Percentiles rank a stretch among this genome's conserved stretches.
Conservation (phyloP, 768 basidiomycete genomes). For the Cubamyces lactineus region DNA sequence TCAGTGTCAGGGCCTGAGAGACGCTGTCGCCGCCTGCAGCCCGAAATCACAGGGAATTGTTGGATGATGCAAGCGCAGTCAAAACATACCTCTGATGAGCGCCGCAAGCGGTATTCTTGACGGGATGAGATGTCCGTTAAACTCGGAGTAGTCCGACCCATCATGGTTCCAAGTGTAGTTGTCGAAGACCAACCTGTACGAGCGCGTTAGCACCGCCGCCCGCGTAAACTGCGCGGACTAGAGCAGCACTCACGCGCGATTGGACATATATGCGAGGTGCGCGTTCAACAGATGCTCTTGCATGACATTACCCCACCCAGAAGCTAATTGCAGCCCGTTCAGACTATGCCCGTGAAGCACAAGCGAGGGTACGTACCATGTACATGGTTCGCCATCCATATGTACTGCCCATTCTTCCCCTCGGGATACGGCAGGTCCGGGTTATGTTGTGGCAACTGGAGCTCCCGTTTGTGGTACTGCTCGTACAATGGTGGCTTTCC, state of each 20-base stretch:
- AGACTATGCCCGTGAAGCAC: neutral
- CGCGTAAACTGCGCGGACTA: too few relatives aligned
- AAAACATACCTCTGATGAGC: slow-evolving; percentile 49
- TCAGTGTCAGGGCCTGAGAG: neutral
- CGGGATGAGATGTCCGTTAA: slow-evolving; percentile 54
- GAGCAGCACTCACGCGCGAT: slow-evolving; percentile 48
- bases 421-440: slow-evolving; percentile 33
- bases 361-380: slow-evolving; percentile 16
- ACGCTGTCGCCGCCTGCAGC: neutral
- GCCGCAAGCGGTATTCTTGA: slow-evolving; percentile 58
- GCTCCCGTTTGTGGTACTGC: slow-evolving; percentile 31
- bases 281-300: slow-evolving; percentile 60
- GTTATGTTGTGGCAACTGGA: slow-evolving; percentile 36
- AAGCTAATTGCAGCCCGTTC: slow-evolving; percentile 33
- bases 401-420: slow-evolving; percentile 27
- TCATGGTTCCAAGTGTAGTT: slow-evolving; percentile 59
- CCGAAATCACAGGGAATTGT: too few relatives aligned
- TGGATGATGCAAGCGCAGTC: too few relatives aligned
- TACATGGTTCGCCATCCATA: slow-evolving; percentile 29
- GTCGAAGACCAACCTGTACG: slow-evolving; percentile 51
- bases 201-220: neutral
- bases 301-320: slow-evolving; percentile 66
- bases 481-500: slow-evolving; percentile 32
- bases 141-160: slow-evolving; percentile 47
- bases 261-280: slow-evolving; percentile 49